Base-by-base conservation (phyloP, 495 filamentous ascomycete species). In the Penicillium arizonense region DNA sequence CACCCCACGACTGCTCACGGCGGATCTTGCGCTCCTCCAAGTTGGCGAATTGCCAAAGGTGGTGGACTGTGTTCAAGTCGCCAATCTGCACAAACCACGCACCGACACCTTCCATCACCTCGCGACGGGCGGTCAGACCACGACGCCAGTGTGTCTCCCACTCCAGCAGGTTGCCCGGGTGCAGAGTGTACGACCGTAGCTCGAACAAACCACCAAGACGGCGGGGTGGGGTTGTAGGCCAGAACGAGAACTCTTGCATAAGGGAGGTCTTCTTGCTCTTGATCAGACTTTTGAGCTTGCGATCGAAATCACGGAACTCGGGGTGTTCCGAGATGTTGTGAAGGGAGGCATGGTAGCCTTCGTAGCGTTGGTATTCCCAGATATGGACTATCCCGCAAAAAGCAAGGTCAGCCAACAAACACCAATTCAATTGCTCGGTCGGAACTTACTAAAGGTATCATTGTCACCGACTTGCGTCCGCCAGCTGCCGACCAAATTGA, bases 241-340 rank as follows among this genome's bases (percentile, higher is more conserved):
- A 98, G 82, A 98, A 98, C 44, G 89, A 95, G 75, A 98, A 98
- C 69, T 98, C 94, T 68, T 98, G 94, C 94, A 98, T 98, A 26
- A 98, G 80, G 0, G 94, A 97, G 10, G 83, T 87, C 58, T 87
- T 83, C 72, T 96, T 96, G 56, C 83, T 79, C 52, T 77, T 86
- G 61, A 98, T 91, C 49, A 96, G 75, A 16, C 71, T 76, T 63
- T 90, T 89, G 36, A 97, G 85, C 67, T 90, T 87, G 40, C 69
- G 69, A 70, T 96, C 89, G 63, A 96, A 97, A 10, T 82, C 85
- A 47, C 81, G 73, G 76, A 87, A 97, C 4, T 90, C 87, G 39
- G 89, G 88, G 57, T 94, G 87, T 39, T 78, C 69, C 44, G 87
- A 81, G 57, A 97, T 93, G 48, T 79, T 82, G 75, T 96, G 83